These are phyloP conservation scores for Chenopodium formosanum DNA, from an alignment of 148 eudicot species.

Conservation along the genomic window DNA sequence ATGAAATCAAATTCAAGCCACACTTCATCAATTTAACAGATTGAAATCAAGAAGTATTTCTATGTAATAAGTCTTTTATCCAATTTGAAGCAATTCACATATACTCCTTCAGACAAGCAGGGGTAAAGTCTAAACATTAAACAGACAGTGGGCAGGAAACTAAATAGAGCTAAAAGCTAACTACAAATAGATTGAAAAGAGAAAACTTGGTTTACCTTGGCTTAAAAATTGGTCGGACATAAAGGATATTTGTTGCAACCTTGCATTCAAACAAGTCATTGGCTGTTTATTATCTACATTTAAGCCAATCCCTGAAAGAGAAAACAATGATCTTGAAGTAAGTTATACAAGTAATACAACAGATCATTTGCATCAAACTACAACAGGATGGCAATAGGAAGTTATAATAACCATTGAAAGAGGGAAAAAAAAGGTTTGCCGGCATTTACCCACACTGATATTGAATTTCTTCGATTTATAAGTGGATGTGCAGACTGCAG, in stretches of 20 bases:
- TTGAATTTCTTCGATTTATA: no score
- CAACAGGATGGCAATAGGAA: no score
- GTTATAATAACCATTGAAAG: neutral
- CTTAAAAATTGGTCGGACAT: slow-evolving; percentile 39
- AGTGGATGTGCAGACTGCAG: slow-evolving; percentile 27
- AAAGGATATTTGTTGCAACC: slow-evolving; percentile 50
- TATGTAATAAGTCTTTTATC: no score
- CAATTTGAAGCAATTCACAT: neutral
- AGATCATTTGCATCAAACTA: no score
- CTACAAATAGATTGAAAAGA: neutral
- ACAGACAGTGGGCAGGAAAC: neutral
- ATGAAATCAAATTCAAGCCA: no score
- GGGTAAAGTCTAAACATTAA: neutral
- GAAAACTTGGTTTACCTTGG: slow-evolving; percentile 46
- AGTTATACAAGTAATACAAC: no score
- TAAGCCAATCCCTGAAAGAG: slow-evolving; percentile 78
- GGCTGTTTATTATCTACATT: slow-evolving; percentile 85
- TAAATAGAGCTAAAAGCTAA: neutral
- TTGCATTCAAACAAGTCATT: slow-evolving; percentile 75
- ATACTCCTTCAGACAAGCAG: neutral
- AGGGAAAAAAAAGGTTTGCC: no score
- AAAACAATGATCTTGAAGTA: neutral
- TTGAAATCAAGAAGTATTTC: no score
- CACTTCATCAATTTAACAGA: no score
- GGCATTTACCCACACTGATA: no score